phyloP scores from a whole-genome alignment of 2,329 filamentous ascomycete species.

The Fusarium ramigenum region DNA sequence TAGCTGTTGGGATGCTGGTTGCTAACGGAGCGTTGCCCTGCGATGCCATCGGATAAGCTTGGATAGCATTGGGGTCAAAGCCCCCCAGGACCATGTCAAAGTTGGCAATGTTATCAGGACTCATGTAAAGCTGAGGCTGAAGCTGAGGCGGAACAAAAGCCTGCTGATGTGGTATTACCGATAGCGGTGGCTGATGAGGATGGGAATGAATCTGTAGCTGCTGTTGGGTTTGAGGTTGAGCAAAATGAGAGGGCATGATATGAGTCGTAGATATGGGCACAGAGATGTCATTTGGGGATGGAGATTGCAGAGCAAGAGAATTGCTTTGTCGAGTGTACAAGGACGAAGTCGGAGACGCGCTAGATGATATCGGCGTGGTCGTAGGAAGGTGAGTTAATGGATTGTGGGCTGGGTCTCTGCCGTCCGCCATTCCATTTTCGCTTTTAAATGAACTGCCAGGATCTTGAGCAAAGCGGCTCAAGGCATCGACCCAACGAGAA shows the following conservation, averaged over 20 bases:
- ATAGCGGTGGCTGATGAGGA: not conserved
- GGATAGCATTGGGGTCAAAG: slow-evolving; percentile 43
- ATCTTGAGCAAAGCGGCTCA: slow-evolving; percentile 58
- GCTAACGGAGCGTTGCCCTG: slow-evolving; percentile 12
- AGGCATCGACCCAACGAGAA: slow-evolving; percentile 60
- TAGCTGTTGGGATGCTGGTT: slow-evolving; percentile 4
- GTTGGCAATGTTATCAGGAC: slow-evolving; percentile 2
- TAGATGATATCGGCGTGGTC: slow-evolving; percentile 15
- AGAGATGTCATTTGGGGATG: slow-evolving; percentile 22
- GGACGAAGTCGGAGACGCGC: slow-evolving; percentile 32
- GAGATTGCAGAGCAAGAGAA: slow-evolving; percentile 20
- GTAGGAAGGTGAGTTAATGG: slow-evolving; percentile 25
- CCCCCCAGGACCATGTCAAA: slow-evolving; percentile 55
- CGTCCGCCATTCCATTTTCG: slow-evolving; percentile 62
- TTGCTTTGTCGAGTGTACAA: slow-evolving; percentile 18
- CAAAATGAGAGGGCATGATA: slow-evolving; percentile 19
- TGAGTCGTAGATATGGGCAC: slow-evolving; percentile 15
- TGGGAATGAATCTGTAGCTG: slow-evolving; percentile 1
- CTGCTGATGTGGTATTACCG: slow-evolving; percentile 33
- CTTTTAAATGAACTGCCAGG: slow-evolving; percentile 52
- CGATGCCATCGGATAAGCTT: slow-evolving; percentile 26
- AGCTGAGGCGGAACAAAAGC: slow-evolving; percentile 25
- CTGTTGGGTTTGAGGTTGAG: slow-evolving; percentile 38
- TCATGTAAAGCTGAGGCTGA: slow-evolving; percentile 22
- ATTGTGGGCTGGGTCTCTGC: slow-evolving; percentile 48